Evolutionary conservation across 2,329 filamentous ascomycete genomes (phyloP), one percentile per base, ranked within the genome.

Genomic region (Paramyrothecium roridum): DNA sequence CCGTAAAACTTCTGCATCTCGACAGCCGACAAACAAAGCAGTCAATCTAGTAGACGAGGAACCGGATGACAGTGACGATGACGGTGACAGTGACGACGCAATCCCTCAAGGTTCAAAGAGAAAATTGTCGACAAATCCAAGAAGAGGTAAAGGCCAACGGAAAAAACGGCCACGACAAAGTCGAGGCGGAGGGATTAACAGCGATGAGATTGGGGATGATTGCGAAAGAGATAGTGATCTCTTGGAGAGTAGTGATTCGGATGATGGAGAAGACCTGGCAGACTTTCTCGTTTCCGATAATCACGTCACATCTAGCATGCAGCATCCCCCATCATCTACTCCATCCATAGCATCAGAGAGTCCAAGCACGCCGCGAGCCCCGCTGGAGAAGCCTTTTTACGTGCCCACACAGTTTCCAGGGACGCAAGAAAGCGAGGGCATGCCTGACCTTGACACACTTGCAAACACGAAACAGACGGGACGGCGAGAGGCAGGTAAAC

Each of bases 221-320:
- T 81, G 80, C 60, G 76, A 73, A 53, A 70, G 77, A 21, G 77
- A 78, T 16, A 80, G 78, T 59, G 78, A 81, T 58, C 59, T 76
- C 54, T 65, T 76, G 56, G 74, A 77, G 51, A 74, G 71, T 19
- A 74, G 78, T 58, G 78, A 74, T 16, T 80, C 76, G 0, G 80
- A 82, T 55, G 71, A 74, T 56, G 78, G 77, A 13, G 73, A 69
- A 48, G 81, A 83, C 59, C 66, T 84, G 16, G 55, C 82, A 61
- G 73, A 84, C 72, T 80, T 90, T 70, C 65, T 90, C 63, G 75
- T 86, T 64, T 67, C 74, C 59, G 69, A 85, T 68, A 69, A 85
- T 56, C 65, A 67, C 37, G 57, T 69, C 4, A 64, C 65, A 0
- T 76, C 74, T 2, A 76, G 75, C 59, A 68, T 69, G 61, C 65